Conservation (phyloP, 2,329 filamentous ascomycete genomes). For the Stachybotrys echinatus region DNA sequence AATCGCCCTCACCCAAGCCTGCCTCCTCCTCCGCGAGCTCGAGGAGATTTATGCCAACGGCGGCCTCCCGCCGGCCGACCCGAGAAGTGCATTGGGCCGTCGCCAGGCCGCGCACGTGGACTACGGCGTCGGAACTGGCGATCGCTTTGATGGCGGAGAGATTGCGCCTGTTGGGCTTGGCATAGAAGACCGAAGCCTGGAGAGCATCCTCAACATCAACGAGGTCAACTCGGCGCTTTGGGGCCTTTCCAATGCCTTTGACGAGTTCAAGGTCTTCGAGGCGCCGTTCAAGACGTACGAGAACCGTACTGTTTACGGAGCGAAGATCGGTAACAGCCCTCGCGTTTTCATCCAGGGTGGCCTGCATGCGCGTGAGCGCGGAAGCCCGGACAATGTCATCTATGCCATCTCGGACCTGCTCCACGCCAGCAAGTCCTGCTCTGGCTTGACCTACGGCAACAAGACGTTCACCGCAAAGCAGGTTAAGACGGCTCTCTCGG, state of each 20-base stretch:
- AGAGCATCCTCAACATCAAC: slow-evolving; percentile 36
- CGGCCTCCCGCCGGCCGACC: neutral
- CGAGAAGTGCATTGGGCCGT: neutral
- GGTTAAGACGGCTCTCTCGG: slow-evolving; percentile 43
- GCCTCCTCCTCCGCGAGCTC: slow-evolving; percentile 33
- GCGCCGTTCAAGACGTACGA: slow-evolving; percentile 39
- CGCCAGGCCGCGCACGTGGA: slow-evolving; percentile 15
- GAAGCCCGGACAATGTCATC: slow-evolving; percentile 48
- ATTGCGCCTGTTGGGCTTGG: slow-evolving; percentile 25
- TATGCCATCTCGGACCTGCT: slow-evolving; percentile 55
- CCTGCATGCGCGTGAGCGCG: slow-evolving; percentile 54
- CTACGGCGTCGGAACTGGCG: slow-evolving; percentile 34
- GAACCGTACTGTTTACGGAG: slow-evolving; percentile 31
- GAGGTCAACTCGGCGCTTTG: slow-evolving; percentile 40
- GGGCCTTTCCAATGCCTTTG: slow-evolving; percentile 33
- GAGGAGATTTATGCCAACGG: slow-evolving; percentile 7
- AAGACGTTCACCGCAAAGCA: slow-evolving; percentile 46
- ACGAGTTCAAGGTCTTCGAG: slow-evolving; percentile 32
- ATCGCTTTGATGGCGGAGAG: slow-evolving; percentile 34
- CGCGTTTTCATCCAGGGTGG: slow-evolving; percentile 47
- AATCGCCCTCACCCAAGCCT: slow-evolving; percentile 14
- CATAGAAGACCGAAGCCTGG: slow-evolving; percentile 27
- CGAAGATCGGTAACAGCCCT: slow-evolving; percentile 38
- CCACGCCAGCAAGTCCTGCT: slow-evolving; percentile 41
- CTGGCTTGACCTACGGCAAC: slow-evolving; percentile 45